Conservation (phyloP, 2,329 filamentous ascomycete genomes). For the Trichoderma simmonsii region DNA sequence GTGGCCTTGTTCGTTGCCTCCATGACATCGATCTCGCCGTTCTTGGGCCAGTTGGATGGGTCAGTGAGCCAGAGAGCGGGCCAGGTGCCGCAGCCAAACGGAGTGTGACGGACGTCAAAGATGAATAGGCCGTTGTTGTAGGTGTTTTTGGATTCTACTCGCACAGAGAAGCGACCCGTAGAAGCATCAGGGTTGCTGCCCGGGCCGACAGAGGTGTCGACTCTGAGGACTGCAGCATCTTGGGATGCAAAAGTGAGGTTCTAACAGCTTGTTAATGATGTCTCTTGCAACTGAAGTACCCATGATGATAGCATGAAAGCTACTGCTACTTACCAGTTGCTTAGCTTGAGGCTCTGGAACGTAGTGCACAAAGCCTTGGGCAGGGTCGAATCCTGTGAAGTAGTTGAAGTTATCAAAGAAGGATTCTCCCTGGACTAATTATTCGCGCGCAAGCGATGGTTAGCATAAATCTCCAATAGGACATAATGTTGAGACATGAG, state of each 20-base stretch:
- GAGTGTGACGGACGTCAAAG: constrained; percentile 63
- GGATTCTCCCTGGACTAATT: constrained; percentile 43
- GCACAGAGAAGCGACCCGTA: constrained; percentile 61
- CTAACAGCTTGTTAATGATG: constrained; percentile 27
- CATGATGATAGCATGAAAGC: not conserved
- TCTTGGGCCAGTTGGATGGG: constrained; percentile 56
- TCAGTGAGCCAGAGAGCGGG: constrained; percentile 65
- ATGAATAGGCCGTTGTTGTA: constrained; percentile 65
- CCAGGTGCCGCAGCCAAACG: constrained; percentile 63
- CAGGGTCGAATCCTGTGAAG: constrained; percentile 48
- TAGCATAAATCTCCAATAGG: not conserved
- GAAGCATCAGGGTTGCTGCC: constrained; percentile 47
- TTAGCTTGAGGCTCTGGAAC: constrained; percentile 43
- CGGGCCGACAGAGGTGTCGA: constrained; percentile 57
- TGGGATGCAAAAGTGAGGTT: constrained; percentile 62
- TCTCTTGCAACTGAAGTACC: not conserved
- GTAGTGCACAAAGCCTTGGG: constrained; percentile 53
- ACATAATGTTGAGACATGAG: not conserved
- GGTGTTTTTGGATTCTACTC: constrained; percentile 57
- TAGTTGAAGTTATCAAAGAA: constrained; percentile 58
- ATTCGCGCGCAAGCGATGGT: not conserved
- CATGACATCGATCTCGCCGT: constrained; percentile 64
- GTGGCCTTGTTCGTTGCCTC: constrained; percentile 55
- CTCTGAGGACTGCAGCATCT: constrained; percentile 53
- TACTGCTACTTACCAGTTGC: constrained; percentile 36